Conservation (phyloP, 345 rosid genomes). For the Arabidopsis arenosa region DNA sequence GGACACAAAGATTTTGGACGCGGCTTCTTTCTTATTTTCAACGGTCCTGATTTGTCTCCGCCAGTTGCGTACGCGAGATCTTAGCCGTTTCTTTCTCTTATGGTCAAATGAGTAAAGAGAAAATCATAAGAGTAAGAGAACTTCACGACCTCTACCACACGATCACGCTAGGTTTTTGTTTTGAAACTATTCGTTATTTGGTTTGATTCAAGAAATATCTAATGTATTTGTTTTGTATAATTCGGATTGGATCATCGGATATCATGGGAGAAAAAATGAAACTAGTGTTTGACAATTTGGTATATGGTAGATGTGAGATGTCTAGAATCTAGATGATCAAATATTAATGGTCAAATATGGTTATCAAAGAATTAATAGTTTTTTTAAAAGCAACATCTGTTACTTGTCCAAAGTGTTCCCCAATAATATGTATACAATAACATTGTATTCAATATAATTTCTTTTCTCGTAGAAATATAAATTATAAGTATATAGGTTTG, state of each 20-base stretch:
- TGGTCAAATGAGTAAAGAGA: slow-evolving; percentile 32
- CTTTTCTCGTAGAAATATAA: background rate
- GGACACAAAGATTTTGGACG: slow-evolving; percentile 55
- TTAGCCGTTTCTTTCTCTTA: slow-evolving; percentile 42
- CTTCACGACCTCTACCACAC: slow-evolving; percentile 30
- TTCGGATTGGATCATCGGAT: background rate
- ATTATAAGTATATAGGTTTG: background rate
- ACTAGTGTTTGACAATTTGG: background rate
- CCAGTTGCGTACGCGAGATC: slow-evolving; percentile 40
- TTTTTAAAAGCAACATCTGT: too few species aligned
- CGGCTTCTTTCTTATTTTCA: slow-evolving; percentile 33
- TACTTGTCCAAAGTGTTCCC: too few species aligned
- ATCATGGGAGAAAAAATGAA: background rate
- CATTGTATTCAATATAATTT: background rate
- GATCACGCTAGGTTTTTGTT: background rate
- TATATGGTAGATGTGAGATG: background rate
- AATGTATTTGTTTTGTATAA: background rate
- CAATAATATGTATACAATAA: too few species aligned
- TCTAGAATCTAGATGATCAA: background rate
- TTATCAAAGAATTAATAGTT: background rate
- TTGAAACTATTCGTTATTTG: background rate
- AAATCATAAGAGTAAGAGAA: background rate
- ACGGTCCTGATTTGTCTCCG: slow-evolving; percentile 32
- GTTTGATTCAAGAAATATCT: background rate
- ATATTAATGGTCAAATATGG: background rate